Base-by-base conservation (phyloP, 2,329 filamentous ascomycete species). In the Aspergillus luchuensis region DNA sequence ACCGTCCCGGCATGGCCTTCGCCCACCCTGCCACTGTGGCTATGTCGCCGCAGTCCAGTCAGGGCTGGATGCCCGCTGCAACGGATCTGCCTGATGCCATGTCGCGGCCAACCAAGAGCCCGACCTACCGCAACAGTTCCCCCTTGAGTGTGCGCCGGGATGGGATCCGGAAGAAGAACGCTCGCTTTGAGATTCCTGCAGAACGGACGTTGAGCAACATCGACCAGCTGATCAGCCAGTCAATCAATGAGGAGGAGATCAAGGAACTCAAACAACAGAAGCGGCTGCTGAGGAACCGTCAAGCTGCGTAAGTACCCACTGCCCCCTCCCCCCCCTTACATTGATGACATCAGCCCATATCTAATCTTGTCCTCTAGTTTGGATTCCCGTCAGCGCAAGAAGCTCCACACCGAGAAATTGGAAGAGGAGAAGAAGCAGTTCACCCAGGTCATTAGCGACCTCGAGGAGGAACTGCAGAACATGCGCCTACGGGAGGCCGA, bases 241-340 rank as follows among this genome's bases (percentile, higher is more conserved):
- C 92, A 38, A 78, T 69, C 52, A 92, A 87, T 58, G 94, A 98
- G 72, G 88, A 95, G 67, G 90, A 96, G 81, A 91, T 97, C 81
- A 98, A 97, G 84, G 93, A 98, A 80, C 85, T 99, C 72, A 99
- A 99, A 86, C 92, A 97, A 76, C 95, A 97, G 79, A 98, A 98
- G 84, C 89, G 95, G 63, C 83, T 99, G 63, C 83, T 99, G 65
- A 87, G 95, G 72, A 99, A 99, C 80, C 88, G 95, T 72, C 94
- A 98, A 81, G 95, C 95, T 79, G 95, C 95, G 92, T 97, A 88
- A 82, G 90, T 85, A 8, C 56, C 41, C 39, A 19, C 23, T 48
- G 6, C 17, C 67, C 65, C 66, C 61, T 13, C 58, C 68, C 68
- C 68, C 68, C 66, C 65, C 63, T 55, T 58, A 41, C 49, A 56